These are phyloP conservation scores for Podila minutissima DNA, from an alignment of 192 early-diverging fungal genomes.

Conservation along the genomic window DNA sequence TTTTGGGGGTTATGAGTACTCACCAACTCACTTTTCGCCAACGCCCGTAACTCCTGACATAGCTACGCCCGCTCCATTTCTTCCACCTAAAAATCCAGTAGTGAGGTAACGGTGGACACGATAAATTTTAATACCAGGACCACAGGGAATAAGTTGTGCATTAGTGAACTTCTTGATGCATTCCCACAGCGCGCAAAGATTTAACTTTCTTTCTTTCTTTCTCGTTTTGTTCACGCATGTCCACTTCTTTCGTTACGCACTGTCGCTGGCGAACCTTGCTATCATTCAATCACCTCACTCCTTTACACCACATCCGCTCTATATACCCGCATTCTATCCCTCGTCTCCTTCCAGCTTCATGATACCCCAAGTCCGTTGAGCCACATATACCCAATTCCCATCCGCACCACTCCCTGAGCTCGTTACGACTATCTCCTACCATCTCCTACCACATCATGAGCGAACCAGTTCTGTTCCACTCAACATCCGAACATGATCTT, in stretches of 20 bases:
- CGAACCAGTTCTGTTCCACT: neutral
- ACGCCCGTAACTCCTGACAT: too few species aligned
- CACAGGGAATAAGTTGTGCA: conserved; percentile 1
- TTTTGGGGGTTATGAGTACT: too few species aligned
- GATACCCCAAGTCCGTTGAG: neutral
- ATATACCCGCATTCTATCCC: neutral
- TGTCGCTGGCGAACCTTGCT: neutral
- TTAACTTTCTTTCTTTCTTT: neutral
- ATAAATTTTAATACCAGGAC: neutral
- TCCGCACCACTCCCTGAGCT: neutral
- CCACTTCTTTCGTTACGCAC: neutral
- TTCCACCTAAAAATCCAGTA: too few species aligned
- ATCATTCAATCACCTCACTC: neutral
- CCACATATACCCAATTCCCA: neutral
- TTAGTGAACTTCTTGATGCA: neutral
- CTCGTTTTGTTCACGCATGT: neutral
- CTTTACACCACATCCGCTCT: neutral
- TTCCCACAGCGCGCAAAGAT: neutral
- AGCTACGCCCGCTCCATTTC: too few species aligned
- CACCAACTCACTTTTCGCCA: too few species aligned
- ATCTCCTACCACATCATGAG: neutral
- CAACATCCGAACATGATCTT: neutral
- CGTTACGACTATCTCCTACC: neutral
- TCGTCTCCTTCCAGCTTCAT: neutral
- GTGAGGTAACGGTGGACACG: too few species aligned